Base-by-base conservation (phyloP, 116 monocot species). In the Zostera marina region DNA sequence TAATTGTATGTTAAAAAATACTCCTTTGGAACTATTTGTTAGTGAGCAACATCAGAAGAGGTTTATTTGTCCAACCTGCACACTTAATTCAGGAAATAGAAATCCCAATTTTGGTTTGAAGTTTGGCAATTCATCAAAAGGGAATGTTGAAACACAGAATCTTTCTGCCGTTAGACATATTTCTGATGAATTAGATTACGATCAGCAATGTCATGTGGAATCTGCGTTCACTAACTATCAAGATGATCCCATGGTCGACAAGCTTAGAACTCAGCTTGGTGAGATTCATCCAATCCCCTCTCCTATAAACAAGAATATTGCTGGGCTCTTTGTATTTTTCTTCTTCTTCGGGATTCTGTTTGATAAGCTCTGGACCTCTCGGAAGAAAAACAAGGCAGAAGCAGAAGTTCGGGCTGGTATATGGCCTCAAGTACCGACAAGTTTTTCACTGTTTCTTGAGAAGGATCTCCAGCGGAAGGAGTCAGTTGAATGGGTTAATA, bases 401-500 rank as follows among this genome's bases (percentile, higher is more conserved):
- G 22, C 47, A 10, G 71, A 81, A 32, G 63, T 11, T 7, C 66
- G 66, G 62, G 59, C 66, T 19, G 82, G 75, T 47, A 71, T 61
- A 5, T 80, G 79, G 86, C 91, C 91, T 23, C 91, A 91, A 70
- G 82, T 86, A 44, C 91, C 91, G 0, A 83, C 80, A 3, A 82
- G 92, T 54, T 92, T 92, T 66, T 83, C 92, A 10, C 54, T 73
- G 56, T 80, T 92, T 47, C 71, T 92, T 1, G 87, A 87, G 68
- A 87, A 83, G 72, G 92, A 87, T 59, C 55, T 92, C 44, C 87
- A 87, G 72, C 80, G 92, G 64, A 92, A 92, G 51, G 92, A 92
- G 62, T 87, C 87, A 9, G 92, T 87, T 2, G 92, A 92, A 70
- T 92, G 92, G 92, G 92, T 92, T 25, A 92, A 92, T 66, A 92